Base-by-base conservation (phyloP, 208 protist species). In the Acanthamoeba comandoni region DNA sequence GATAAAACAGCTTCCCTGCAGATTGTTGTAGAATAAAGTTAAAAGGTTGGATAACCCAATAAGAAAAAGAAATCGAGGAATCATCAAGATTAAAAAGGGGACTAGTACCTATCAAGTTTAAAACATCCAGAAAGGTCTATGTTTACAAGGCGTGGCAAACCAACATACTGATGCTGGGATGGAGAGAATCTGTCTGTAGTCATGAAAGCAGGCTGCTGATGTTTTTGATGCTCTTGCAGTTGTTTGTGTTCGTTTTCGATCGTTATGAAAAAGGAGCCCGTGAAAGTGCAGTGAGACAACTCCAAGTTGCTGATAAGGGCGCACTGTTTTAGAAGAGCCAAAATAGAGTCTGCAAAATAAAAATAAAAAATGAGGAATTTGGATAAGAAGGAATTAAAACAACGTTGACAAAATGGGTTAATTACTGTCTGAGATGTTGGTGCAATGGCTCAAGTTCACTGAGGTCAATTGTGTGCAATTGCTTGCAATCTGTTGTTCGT, bases 391-490 rank as follows among this genome's bases (percentile, higher is more conserved):
- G n/a, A n/a, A n/a, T n/a, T n/a, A n/a, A n/a, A n/a, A n/a, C n/a
- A n/a, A n/a, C n/a, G n/a, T n/a, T n/a, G n/a, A n/a, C n/a, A n/a
- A n/a, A n/a, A n/a, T n/a, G n/a, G n/a, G n/a, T n/a, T n/a, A n/a
- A n/a, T n/a, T n/a, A 80, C 70, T 57, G 70, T 80, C 70, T 19
- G 9, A 60, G 9, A 80, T 22, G 48, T 60, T 11, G 48, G 9
- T 80, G 70, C 70, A 80, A n/a, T 80, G 70, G 70, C 35, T 39
- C 15, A 80, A 51, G 48, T 80, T 80, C 48, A 80, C 39, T 24
- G 70, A 80, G 2, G 70, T 80, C 7, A 80, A 51, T 39, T 55
- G 8, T 3, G 22, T 51, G 48, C 70, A 80, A 51, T 17, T 55
- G 19, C 58, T 80, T 39, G 70, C 70, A 5, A 80, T 17, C 55